Conservation (phyloP, 179 eudicot genomes). For the Drosera spatulata region DNA sequence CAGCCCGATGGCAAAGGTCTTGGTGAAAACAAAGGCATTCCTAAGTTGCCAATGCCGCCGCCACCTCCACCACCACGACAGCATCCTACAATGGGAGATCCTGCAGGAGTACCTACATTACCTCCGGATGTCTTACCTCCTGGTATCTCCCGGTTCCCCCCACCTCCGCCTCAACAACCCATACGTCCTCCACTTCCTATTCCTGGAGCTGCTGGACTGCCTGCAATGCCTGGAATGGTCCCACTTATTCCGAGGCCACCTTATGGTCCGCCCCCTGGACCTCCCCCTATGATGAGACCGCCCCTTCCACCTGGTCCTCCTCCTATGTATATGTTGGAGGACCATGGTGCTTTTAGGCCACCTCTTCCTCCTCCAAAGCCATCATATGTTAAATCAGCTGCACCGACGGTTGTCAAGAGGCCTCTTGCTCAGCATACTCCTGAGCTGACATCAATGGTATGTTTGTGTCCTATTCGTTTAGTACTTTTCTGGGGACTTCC, state of each 20-base stretch:
- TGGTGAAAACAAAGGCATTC: conserved; percentile 37
- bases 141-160: conserved; percentile 68
- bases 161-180: conserved; percentile 68
- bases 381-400: conserved; percentile 91
- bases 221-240: conserved; percentile 64
- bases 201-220: conserved; percentile 54
- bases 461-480: conserved; percentile 7
- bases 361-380: conserved; percentile 59
- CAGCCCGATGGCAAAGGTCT: conserved; percentile 41
- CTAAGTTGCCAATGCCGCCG: conserved; percentile 34
- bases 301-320: conserved; percentile 98
- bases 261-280: conserved; percentile 75
- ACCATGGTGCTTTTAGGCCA: conserved; percentile 26
- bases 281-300: conserved; percentile 87
- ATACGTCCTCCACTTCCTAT: conserved; percentile 45
- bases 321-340: conserved; percentile 46
- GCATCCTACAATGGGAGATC: conserved; percentile 40
- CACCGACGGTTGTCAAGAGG: conserved; percentile 95
- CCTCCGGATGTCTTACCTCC: conserved; percentile 82
- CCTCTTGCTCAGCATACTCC: conserved; percentile 99
- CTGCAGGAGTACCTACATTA: conserved; percentile 30
- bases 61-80: conserved; percentile 89
- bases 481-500: too few relatives aligned
- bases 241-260: conserved; percentile 74
- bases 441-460: conserved; percentile 91